Conservation (phyloP, 2,329 filamentous ascomycete species). For the Aureobasidium zeae region DNA sequence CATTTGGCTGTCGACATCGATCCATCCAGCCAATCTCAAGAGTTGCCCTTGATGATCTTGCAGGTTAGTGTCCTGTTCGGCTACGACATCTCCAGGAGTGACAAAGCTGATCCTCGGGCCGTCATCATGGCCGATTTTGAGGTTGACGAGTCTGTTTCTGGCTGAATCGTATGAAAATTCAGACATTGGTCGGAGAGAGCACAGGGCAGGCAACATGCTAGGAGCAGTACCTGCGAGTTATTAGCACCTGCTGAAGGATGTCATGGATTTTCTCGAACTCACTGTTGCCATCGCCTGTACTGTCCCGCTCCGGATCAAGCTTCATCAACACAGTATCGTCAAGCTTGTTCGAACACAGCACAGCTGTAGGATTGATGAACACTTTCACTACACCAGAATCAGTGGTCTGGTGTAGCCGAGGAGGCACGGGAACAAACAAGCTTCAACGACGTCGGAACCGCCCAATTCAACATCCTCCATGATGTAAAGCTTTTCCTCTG, state of each 20-base stretch:
- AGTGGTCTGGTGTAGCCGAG: too few species aligned
- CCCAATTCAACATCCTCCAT: conserved; percentile 67
- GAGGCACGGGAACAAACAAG: conserved; percentile 26
- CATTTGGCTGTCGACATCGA: conserved; percentile 64
- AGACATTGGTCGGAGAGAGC: conserved; percentile 1
- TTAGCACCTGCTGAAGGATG: neutral
- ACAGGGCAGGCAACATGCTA: conserved; percentile 9
- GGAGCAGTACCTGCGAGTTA: neutral
- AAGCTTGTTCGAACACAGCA: conserved; percentile 49
- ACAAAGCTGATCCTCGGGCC: conserved; percentile 47
- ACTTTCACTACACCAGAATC: conserved; percentile 50
- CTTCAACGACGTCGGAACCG: conserved; percentile 51
- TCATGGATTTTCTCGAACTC: conserved; percentile 16
- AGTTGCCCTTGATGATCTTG: conserved; percentile 48
- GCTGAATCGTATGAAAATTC: conserved; percentile 65
- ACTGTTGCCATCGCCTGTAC: conserved; percentile 28
- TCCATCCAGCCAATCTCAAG: conserved; percentile 57
- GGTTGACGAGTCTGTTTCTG: conserved; percentile 53
- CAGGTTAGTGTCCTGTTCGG: conserved; percentile 24
- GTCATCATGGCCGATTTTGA: conserved; percentile 44
- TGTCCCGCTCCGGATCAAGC: conserved; percentile 35
- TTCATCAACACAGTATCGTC: conserved; percentile 40
- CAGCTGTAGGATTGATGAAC: conserved; percentile 52
- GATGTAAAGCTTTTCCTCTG: conserved; percentile 60
- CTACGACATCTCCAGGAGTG: conserved; percentile 48